Evolutionary conservation across 1,284 basidiomycete species (phyloP).

Genomic region (Pseudozyma hubeiensis): DNA sequence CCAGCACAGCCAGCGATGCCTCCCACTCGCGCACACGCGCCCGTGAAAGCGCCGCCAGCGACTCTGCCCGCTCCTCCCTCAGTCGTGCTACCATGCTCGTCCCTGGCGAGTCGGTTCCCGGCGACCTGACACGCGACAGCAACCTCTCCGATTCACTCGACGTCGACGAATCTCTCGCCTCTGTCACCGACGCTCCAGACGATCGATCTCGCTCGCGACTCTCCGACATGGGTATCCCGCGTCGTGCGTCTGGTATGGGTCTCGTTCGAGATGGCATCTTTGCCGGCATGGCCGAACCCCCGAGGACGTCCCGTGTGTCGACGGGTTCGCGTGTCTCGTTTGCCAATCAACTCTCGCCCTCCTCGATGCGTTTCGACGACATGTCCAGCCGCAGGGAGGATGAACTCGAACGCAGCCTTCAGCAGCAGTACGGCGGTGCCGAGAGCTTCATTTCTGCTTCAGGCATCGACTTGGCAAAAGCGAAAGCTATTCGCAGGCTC

Average conservation of each 20-base stretch:
- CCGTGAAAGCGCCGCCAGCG: slow-evolving; percentile 27
- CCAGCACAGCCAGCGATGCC: slow-evolving; percentile 26
- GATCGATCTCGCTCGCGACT: slow-evolving; percentile 27
- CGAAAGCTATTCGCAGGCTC: slow-evolving; percentile 31
- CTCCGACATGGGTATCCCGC: slow-evolving; percentile 39
- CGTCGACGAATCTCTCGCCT: slow-evolving; percentile 24
- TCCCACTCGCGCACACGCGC: slow-evolving; percentile 20
- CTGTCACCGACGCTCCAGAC: slow-evolving; percentile 2
- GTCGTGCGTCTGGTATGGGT: slow-evolving; percentile 31
- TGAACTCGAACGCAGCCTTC: slow-evolving; percentile 35
- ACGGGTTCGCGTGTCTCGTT: slow-evolving; percentile 44
- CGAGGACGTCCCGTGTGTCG: slow-evolving; percentile 24
- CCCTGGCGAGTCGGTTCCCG: slow-evolving; percentile 46
- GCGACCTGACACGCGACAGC: slow-evolving; percentile 48
- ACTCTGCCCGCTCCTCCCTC: slow-evolving; percentile 20
- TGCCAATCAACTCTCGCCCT: slow-evolving; percentile 26
- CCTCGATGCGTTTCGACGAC: slow-evolving; percentile 33
- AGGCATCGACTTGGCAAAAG: slow-evolving; percentile 27
- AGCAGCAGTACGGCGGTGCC: slow-evolving; percentile 9
- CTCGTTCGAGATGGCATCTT: slow-evolving; percentile 45
- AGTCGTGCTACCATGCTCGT: slow-evolving; percentile 37
- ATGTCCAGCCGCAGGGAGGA: slow-evolving; percentile 39
- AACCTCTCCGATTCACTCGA: slow-evolving; percentile 37
- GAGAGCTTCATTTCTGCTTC: slow-evolving; percentile 34
- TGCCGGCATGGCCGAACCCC: slow-evolving; percentile 39